phyloP scores from a whole-genome alignment of 1,284 basidiomycete species.

The Gymnopus androsaceus region DNA sequence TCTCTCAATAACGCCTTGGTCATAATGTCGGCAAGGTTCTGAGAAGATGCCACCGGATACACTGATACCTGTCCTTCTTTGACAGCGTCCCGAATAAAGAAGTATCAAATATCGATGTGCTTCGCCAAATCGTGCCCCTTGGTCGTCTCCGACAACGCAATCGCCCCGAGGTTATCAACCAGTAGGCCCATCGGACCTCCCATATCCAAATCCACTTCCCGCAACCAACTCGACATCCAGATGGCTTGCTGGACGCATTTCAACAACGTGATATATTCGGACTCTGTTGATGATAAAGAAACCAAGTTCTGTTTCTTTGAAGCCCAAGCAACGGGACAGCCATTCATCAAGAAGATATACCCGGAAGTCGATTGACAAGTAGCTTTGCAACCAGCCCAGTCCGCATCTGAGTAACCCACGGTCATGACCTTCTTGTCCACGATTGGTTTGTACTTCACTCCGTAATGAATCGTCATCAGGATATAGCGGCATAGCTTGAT shows the following conservation, averaged over 20 bases:
- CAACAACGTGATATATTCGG: no score
- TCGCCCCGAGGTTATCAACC: slow-evolving; percentile 1
- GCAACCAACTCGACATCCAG: no score
- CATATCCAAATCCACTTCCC: no score
- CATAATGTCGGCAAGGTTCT: not conserved
- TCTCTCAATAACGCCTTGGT: not conserved
- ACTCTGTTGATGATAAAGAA: no score
- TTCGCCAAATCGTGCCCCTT: slow-evolving; percentile 3
- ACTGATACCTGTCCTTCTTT: no score
- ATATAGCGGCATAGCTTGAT: slow-evolving; percentile 2
- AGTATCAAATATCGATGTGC: slow-evolving; percentile 5
- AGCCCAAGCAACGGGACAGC: no score
- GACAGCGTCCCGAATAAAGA: slow-evolving; percentile 1
- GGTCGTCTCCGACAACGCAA: not conserved
- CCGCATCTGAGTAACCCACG: not conserved
- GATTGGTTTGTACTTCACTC: not conserved
- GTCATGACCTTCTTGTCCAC: not conserved
- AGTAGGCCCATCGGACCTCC: no score
- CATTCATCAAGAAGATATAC: no score
- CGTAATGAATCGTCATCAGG: not conserved
- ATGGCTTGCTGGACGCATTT: no score
- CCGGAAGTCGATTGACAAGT: no score
- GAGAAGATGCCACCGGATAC: not conserved
- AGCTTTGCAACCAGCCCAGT: no score
- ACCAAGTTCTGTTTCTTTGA: no score